Percentiles rank a stretch among this genome's conserved stretches.
Conservation (phyloP, 805 yeast species). For the Wickerhamiella azymoides region DNA sequence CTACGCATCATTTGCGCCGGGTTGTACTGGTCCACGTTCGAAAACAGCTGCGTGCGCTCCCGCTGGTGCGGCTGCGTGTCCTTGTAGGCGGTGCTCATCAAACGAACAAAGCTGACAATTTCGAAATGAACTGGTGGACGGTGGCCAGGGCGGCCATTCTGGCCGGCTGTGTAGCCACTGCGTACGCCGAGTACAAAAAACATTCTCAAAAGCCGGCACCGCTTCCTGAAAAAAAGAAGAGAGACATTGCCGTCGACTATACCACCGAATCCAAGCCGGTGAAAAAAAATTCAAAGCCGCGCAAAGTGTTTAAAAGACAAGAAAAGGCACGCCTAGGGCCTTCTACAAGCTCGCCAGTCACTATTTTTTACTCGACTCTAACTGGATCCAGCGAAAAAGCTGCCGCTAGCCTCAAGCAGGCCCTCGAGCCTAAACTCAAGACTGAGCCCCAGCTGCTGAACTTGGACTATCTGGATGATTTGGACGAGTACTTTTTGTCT, state of each 20-base stretch:
- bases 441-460: slow-evolving; percentile 43
- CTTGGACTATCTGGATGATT: slow-evolving; percentile 69
- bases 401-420: slow-evolving; percentile 39
- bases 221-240: background rate
- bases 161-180: slow-evolving; percentile 5
- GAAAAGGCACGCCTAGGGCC: slow-evolving; percentile 8
- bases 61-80: slow-evolving; percentile 21
- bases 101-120: background rate
- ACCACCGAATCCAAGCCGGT: background rate
- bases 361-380: slow-evolving; percentile 68
- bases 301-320: slow-evolving; percentile 1
- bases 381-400: slow-evolving; percentile 70
- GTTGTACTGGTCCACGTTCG: slow-evolving; percentile 22
- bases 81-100: slow-evolving; percentile 6
- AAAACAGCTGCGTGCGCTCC: slow-evolving; percentile 29
- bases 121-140: slow-evolving; percentile 6
- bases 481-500: slow-evolving; percentile 66
- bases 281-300: background rate
- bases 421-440: slow-evolving; percentile 22
- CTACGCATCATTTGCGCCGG: slow-evolving; percentile 17
- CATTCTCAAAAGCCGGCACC: background rate
- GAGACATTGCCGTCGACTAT: slow-evolving; percentile 4
- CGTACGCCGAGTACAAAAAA: slow-evolving; percentile 2
- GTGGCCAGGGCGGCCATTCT: slow-evolving; percentile 3
- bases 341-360: slow-evolving; percentile 38